Conservation (phyloP, 208 protist genomes). For the Crithidia thermophila region DNA sequence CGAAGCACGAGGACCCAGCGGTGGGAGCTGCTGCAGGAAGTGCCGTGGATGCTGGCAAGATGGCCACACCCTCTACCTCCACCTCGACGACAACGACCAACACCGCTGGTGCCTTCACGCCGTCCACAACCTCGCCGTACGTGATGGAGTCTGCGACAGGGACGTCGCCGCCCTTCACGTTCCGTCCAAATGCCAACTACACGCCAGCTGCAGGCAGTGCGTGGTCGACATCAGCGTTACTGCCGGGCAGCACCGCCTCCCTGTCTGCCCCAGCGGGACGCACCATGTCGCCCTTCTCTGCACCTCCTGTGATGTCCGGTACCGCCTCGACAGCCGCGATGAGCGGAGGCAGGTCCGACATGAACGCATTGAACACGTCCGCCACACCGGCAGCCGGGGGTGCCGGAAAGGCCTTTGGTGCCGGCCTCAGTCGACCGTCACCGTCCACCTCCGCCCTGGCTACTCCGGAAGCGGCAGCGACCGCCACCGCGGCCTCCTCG, state of each 20-base stretch:
- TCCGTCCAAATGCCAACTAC: conserved; percentile 29
- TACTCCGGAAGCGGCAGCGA: too few relatives aligned
- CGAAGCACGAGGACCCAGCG: conserved; percentile 16
- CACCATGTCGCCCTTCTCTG: neutral
- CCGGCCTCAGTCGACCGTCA: conserved; percentile 3
- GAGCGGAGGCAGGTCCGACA: neutral
- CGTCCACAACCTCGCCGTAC: conserved; percentile 9
- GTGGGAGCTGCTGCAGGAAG: neutral
- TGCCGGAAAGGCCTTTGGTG: neutral
- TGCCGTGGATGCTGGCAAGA: neutral
- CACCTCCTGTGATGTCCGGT: neutral
- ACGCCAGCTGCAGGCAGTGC: neutral
- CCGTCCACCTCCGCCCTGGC: neutral
- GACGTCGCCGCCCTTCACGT: conserved; percentile 57
- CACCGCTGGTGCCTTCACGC: neutral
- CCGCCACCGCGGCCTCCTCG: neutral
- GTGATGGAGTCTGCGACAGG: conserved; percentile 36
- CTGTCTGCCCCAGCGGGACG: neutral
- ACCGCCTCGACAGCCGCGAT: neutral
- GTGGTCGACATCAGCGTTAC: neutral
- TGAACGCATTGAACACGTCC: neutral
- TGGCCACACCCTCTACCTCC: neutral
- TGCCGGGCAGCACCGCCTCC: conserved; percentile 12
- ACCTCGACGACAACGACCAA: neutral
- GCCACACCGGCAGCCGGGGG: neutral